A percentile compares a stretch with the other conserved stretches of the same genome.
These are phyloP conservation scores for Salvia splendens DNA, from an alignment of 257 asterid genomes.

Conservation along the genomic window DNA sequence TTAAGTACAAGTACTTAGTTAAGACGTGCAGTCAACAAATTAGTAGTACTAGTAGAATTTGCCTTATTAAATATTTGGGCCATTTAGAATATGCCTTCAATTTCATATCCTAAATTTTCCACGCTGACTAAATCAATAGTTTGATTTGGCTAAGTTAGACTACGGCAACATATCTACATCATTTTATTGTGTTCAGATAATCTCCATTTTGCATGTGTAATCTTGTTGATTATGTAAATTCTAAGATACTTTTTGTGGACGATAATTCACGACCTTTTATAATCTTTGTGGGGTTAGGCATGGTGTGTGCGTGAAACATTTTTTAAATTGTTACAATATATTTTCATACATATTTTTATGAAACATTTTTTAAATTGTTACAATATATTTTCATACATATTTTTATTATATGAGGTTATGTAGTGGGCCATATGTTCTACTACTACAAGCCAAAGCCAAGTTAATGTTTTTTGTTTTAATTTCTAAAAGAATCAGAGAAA, in stretches of 20 bases:
- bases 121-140: slow-evolving; percentile 9
- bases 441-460: too few species aligned
- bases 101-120: slow-evolving; percentile 18
- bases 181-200: not conserved
- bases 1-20: slow-evolving; percentile 24
- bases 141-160: not conserved
- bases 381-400: too few species aligned
- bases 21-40: slow-evolving; percentile 32
- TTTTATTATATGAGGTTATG: too few species aligned
- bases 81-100: slow-evolving; percentile 4
- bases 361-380: too few species aligned
- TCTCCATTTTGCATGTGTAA: not conserved
- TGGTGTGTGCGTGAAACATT: not conserved
- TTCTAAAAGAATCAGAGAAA: too few species aligned
- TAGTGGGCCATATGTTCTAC: too few species aligned
- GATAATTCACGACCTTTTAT: not conserved
- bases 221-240: not conserved
- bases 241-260: not conserved
- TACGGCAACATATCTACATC: slow-evolving; percentile 2
- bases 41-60: slow-evolving; percentile 25
- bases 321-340: too few species aligned
- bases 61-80: slow-evolving; percentile 26
- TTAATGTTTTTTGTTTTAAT: too few species aligned
- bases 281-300: not conserved
- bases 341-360: too few species aligned